These are phyloP conservation scores for Candida schatavii DNA, from an alignment of 805 yeast genomes.

Conservation along the genomic window DNA sequence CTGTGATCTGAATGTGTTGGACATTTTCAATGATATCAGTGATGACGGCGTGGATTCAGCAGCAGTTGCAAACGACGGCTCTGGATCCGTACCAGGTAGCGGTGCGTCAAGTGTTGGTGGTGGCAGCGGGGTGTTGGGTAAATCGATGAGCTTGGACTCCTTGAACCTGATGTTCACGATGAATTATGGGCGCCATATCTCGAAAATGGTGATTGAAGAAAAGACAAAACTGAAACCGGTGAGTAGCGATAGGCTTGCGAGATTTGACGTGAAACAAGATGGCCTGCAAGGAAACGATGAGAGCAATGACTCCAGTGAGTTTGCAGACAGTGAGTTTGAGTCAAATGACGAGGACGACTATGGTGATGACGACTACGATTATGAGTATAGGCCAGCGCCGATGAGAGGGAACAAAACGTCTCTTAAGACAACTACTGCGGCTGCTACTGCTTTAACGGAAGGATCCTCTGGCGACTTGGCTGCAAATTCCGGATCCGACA, in stretches of 20 bases:
- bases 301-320: conserved; percentile 17
- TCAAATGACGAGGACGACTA: conserved; percentile 26
- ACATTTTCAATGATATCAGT: conserved; percentile 32
- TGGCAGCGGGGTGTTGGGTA: conserved; percentile 15
- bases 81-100: conserved; percentile 1
- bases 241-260: conserved; percentile 9
- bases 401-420: too few species aligned
- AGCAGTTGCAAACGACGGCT: conserved; percentile 5
- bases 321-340: conserved; percentile 34
- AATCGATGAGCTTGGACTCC: conserved; percentile 36
- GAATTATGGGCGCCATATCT: conserved; percentile 38
- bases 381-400: too few species aligned
- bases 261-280: conserved; percentile 8
- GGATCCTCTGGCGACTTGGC: neutral
- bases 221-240: conserved; percentile 6
- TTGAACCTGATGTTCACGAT: conserved; percentile 38
- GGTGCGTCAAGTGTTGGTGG: too few species aligned
- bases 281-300: conserved; percentile 8
- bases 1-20: conserved; percentile 44
- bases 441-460: conserved; percentile 2
- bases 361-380: conserved; percentile 35
- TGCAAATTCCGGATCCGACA: conserved; percentile 6
- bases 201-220: conserved; percentile 34
- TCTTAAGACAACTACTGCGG: too few species aligned
- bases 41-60: conserved; percentile 10